Base-by-base conservation (phyloP, 768 basidiomycete species). In the Hygrocybe punicea region DNA sequence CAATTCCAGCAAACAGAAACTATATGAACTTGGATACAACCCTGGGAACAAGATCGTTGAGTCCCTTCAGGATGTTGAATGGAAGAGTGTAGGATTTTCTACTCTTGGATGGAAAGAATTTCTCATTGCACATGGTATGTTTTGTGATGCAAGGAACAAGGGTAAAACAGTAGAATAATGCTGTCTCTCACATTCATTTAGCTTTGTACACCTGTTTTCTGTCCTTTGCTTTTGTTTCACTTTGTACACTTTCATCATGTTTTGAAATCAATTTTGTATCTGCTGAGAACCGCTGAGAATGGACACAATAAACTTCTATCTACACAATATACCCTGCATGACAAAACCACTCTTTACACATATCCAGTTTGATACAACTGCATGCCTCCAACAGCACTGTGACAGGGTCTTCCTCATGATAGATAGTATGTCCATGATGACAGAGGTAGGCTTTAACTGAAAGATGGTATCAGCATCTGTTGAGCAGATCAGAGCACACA, bases 381-480 rank as follows among this genome's bases (percentile, higher is more conserved):
- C 63, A 64, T 21, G 61, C 58, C 5, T 60, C 50, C 1, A 54
- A 19, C 17, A 65, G 44, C 11, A 39, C 21, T 9, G 21, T 29
- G 21, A 62, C 24, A 14, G 60, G 61, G 34, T 62, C 59, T n/a
- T 56, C 44, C 9, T 48, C 57, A 25, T 46, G 16, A 34, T 40
- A 49, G 57, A 71, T 52, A 16, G 23, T 19, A 49, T 51, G 23
- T 37, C 55, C 55, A 53, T 70, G 58, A 10, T 61, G 58, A 21
- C 62, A 55, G 16, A 73, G 55, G 48, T 65, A 68, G 14, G 59
- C 55, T 57, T 71, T 71, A 45, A 68, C 64, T 67, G 29, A 2
- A 4, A n/a, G 40, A 51, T 6, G 16, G 45, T n/a, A 21, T 45
- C 52, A 53, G 17, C 53, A 56, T 29, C 40, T 35, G 25, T 40